Percentiles rank a stretch among this genome's conserved stretches.
Evolutionary conservation across 257 asterid genomes (phyloP).

Genomic region (Knoxia roxburghii): DNA sequence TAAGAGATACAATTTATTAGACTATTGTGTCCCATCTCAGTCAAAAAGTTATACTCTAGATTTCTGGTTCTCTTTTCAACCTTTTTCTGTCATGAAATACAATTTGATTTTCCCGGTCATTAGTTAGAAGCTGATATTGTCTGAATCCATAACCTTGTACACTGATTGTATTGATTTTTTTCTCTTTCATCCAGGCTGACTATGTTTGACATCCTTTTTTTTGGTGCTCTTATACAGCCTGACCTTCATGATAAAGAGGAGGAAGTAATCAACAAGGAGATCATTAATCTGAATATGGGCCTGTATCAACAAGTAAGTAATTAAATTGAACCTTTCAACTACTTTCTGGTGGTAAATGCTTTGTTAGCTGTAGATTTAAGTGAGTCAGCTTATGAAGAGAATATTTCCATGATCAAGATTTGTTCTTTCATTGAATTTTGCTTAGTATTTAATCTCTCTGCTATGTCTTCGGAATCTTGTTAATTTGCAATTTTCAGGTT

Average conservation of each 20-base stretch:
- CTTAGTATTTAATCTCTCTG: neutral
- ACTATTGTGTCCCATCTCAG: conserved; percentile 10
- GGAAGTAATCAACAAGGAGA: conserved; percentile 52
- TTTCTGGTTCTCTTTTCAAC: neutral
- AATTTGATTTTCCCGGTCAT: neutral
- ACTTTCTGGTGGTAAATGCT: neutral
- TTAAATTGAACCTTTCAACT: conserved; percentile 3
- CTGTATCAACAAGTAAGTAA: conserved; percentile 65
- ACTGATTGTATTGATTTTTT: conserved; percentile 6
- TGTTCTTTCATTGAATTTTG: neutral
- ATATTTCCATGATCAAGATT: neutral
- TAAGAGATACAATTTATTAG: conserved; percentile 10
- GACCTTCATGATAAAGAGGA: conserved; percentile 86
- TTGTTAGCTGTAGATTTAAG: neutral
- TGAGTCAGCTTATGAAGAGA: neutral
- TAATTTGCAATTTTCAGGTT: conserved; percentile 39
- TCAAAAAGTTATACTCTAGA: conserved; percentile 8
- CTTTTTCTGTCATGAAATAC: neutral
- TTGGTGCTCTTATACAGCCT: conserved; percentile 47
- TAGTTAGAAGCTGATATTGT: neutral
- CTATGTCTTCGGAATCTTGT: neutral
- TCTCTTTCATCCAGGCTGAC: neutral
- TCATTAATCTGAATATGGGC: conserved; percentile 52
- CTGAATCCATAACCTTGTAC: neutral
- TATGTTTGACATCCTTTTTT: neutral